Evolutionary conservation across 352 stramenopile genomes (phyloP).

Genomic region (Phytophthora brassicae): DNA sequence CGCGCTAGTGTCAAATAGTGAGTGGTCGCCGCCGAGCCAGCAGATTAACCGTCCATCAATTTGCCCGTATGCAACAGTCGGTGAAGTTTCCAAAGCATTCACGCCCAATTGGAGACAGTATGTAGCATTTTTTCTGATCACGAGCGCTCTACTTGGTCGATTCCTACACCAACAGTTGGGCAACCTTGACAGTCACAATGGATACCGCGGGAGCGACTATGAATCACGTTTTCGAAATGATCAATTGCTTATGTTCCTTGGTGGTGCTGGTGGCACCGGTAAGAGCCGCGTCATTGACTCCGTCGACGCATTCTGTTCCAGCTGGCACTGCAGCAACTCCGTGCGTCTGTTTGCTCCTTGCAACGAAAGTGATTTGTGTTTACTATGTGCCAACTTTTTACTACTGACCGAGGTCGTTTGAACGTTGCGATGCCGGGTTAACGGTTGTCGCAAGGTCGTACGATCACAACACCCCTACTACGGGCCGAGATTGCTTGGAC

Average conservation of each 20-base stretch:
- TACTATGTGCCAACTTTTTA: too few relatives aligned
- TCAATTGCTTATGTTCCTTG: conserved; percentile 5
- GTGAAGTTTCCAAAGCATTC: not conserved
- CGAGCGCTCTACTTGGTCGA: not conserved
- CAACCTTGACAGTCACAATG: not conserved
- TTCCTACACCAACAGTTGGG: not conserved
- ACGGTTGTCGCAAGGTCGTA: too few relatives aligned
- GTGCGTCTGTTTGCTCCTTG: too few relatives aligned
- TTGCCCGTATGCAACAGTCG: not conserved
- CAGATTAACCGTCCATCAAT: not conserved
- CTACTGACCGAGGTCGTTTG: too few relatives aligned
- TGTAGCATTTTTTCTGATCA: not conserved
- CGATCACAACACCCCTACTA: too few relatives aligned
- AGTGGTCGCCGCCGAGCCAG: not conserved
- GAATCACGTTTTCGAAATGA: not conserved
- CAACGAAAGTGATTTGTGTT: too few relatives aligned
- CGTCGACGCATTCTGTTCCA: not conserved
- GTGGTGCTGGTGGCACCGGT: conserved; percentile 1
- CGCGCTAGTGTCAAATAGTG: not conserved
- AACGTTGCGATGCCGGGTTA: too few relatives aligned
- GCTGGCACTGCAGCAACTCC: not conserved
- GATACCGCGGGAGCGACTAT: not conserved
- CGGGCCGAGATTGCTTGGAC: too few relatives aligned
- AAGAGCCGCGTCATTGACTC: conserved; percentile 14
- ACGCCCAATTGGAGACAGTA: not conserved